Evolutionary conservation across 1,284 basidiomycete genomes (phyloP).

Genomic region (Cryptococcus sp.): DNA sequence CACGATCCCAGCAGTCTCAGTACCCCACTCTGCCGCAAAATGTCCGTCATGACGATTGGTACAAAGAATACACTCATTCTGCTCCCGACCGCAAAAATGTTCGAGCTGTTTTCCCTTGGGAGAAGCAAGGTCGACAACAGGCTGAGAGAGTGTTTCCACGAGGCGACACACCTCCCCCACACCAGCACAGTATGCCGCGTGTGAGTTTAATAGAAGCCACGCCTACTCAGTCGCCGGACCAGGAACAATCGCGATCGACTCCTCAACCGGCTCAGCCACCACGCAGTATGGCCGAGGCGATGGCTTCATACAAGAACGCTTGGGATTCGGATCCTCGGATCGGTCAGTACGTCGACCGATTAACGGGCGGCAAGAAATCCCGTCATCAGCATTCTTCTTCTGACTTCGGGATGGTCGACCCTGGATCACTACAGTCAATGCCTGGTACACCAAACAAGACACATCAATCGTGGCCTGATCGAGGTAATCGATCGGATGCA

Average conservation of each 20-base stretch:
- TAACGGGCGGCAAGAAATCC: constrained; percentile 45
- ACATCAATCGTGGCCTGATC: constrained; percentile 4
- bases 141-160: constrained; percentile 74
- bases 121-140: constrained; percentile 55
- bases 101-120: constrained; percentile 89
- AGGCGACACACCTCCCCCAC: constrained; percentile 56
- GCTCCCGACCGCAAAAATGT: constrained; percentile 69
- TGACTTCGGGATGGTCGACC: not conserved
- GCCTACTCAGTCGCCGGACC: constrained; percentile 25
- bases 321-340: constrained; percentile 79
- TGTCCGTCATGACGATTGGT: constrained; percentile 48
- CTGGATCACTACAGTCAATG: constrained; percentile 16
- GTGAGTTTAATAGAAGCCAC: constrained; percentile 6
- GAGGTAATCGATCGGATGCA: constrained; percentile 15
- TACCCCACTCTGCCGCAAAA: constrained; percentile 42
- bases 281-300: constrained; percentile 48
- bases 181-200: constrained; percentile 22
- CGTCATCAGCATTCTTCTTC: not conserved
- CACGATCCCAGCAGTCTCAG: constrained; percentile 19
- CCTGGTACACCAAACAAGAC: constrained; percentile 20
- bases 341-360: constrained; percentile 63
- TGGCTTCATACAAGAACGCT: constrained; percentile 66
- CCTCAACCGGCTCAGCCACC: constrained; percentile 7
- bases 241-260: constrained; percentile 10
- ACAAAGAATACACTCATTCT: constrained; percentile 45